Conservation (phyloP, 345 rosid genomes). For the Salix caprea region DNA sequence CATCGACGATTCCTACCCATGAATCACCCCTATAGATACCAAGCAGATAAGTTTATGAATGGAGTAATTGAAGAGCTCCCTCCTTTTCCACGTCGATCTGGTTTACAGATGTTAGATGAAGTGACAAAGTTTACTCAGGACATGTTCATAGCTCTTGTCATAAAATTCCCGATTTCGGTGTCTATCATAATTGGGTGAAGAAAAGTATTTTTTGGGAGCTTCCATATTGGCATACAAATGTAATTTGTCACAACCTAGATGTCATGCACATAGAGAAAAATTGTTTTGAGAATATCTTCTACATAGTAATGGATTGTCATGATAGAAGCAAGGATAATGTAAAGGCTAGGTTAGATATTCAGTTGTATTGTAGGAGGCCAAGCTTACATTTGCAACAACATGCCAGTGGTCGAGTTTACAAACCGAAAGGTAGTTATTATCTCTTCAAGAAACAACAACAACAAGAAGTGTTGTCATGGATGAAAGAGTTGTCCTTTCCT, state of each 20-base stretch:
- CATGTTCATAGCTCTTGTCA: background rate
- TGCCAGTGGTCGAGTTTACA: background rate
- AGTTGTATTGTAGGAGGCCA: background rate
- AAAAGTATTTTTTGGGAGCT: background rate
- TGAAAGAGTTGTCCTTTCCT: background rate
- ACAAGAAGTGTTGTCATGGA: background rate
- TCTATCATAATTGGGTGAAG: background rate
- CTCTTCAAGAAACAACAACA: background rate
- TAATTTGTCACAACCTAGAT: background rate
- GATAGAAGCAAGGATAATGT: background rate
- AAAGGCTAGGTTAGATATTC: background rate
- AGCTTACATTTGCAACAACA: background rate
- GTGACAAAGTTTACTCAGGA: too few relatives aligned
- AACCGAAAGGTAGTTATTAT: too few relatives aligned
- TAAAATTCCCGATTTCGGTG: background rate
- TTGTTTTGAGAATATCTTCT: background rate
- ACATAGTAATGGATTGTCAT: background rate
- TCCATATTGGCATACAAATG: background rate
- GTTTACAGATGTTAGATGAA: too few relatives aligned
- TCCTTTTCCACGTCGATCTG: background rate
- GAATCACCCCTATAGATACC: background rate
- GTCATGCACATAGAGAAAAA: slow-evolving; percentile 4
- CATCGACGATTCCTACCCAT: background rate
- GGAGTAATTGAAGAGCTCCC: background rate
- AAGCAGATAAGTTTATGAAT: background rate